Conservation (phyloP, 768 basidiomycete species). For the Suillus paluster region DNA sequence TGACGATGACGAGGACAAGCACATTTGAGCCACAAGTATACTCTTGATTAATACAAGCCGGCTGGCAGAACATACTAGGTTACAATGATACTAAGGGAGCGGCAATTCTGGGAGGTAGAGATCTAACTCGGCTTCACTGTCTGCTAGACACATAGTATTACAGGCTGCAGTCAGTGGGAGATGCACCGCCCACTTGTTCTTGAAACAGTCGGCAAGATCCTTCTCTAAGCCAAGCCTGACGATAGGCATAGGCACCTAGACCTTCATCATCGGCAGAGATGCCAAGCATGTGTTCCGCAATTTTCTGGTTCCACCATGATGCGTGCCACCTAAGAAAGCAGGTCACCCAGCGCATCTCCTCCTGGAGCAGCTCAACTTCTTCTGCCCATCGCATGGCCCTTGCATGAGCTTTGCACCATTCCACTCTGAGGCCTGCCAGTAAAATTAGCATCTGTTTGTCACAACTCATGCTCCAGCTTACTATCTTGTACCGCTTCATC, state of each 20-base stretch:
- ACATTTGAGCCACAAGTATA: no score
- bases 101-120: neutral
- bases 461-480: no score
- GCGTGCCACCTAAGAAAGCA: neutral
- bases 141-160: neutral
- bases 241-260: neutral
- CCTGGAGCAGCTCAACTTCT: constrained; percentile 1
- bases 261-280: neutral
- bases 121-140: neutral
- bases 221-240: neutral
- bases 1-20: no score
- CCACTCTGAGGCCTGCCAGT: neutral
- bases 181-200: no score
- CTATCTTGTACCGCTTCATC: neutral
- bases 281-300: no score
- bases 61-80: neutral
- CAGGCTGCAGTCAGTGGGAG: neutral
- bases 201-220: no score
- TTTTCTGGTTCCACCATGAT: neutral
- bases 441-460: neutral
- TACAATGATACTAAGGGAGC: neutral
- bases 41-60: neutral
- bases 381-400: neutral
- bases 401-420: neutral
- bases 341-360: constrained; percentile 2